Conservation (phyloP, 75 land plant species). For the Sequoiadendron giganteum region DNA sequence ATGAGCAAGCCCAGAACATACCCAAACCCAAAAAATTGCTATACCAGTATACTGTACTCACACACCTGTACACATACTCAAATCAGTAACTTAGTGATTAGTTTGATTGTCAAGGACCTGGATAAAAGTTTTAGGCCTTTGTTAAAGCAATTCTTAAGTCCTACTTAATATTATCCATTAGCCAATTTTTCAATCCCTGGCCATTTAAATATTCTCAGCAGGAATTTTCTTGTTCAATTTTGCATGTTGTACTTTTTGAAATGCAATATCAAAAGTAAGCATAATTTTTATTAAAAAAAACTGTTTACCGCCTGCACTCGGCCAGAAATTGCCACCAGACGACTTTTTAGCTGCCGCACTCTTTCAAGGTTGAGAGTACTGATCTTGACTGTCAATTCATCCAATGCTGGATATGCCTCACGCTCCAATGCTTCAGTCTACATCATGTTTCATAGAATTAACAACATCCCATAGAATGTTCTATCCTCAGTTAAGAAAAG, state of each 20-base stretch:
- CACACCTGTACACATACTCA: too few relatives aligned
- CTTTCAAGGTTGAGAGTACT: slow-evolving; percentile 79
- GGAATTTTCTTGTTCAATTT: neutral
- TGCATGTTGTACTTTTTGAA: neutral
- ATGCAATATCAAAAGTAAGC: neutral
- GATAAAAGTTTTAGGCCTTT: too few relatives aligned
- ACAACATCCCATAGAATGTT: neutral
- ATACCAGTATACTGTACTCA: too few relatives aligned
- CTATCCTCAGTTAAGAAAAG: neutral
- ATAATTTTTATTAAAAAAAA: neutral
- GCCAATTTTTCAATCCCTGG: neutral
- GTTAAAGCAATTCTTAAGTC: too few relatives aligned
- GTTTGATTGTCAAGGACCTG: too few relatives aligned
- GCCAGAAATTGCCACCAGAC: slow-evolving; percentile 60
- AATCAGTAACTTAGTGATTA: too few relatives aligned
- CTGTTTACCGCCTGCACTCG: slow-evolving; percentile 72
- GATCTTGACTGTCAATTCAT: slow-evolving; percentile 69
- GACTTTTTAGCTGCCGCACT: slow-evolving; percentile 68
- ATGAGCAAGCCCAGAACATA: too few relatives aligned
- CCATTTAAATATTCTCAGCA: neutral
- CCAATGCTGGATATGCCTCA: slow-evolving; percentile 72
- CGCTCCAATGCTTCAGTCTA: slow-evolving; percentile 53
- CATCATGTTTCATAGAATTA: slow-evolving; percentile 15
- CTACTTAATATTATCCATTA: neutral
- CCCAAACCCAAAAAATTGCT: too few relatives aligned